Percentiles rank a stretch among this genome's conserved stretches.
These are phyloP conservation scores for Lyophyllum atratum DNA, from an alignment of 768 basidiomycete genomes.

Conservation along the genomic window DNA sequence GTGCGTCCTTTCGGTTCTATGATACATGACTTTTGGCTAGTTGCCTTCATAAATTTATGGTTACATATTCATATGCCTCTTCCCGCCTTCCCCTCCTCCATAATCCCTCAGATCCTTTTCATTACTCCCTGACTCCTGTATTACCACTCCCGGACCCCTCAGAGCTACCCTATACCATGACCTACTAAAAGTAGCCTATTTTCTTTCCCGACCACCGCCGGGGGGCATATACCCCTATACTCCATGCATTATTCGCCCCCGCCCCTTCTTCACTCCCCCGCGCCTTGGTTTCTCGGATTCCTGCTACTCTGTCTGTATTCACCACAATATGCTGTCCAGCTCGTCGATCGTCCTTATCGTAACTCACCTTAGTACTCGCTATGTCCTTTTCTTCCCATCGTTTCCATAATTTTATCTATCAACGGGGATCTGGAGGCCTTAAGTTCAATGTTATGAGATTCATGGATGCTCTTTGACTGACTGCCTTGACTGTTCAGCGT, in stretches of 20 bases:
- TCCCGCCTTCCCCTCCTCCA: not conserved
- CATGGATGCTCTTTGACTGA: not conserved
- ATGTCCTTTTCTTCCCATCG: not conserved
- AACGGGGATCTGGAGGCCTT: not conserved
- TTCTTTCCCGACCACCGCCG: slow-evolving; percentile 8
- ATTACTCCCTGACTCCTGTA: slow-evolving; percentile 13
- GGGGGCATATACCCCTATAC: slow-evolving; percentile 11
- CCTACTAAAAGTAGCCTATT: slow-evolving; percentile 24
- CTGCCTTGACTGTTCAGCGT: not conserved
- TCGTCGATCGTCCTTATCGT: slow-evolving; percentile 1
- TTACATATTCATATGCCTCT: slow-evolving; percentile 13
- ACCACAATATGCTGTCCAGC: slow-evolving; percentile 12
- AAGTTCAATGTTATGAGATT: not conserved
- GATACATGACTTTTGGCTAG: slow-evolving; percentile 12
- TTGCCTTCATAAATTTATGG: slow-evolving; percentile 16
- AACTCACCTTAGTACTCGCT: slow-evolving; percentile 17
- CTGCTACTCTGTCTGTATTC: slow-evolving; percentile 16
- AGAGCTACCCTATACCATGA: slow-evolving; percentile 21
- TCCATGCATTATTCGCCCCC: not conserved
- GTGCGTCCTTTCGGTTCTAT: slow-evolving; percentile 12
- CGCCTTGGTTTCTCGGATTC: slow-evolving; percentile 4
- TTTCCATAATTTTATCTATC: slow-evolving; percentile 11
- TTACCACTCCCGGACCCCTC: slow-evolving; percentile 10
- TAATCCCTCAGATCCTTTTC: slow-evolving; percentile 7
- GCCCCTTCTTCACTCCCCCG: not conserved